A percentile compares a stretch with the other conserved stretches of the same genome.
Evolutionary conservation across 768 basidiomycete species (phyloP).

Genomic region (Podaxis sp.): DNA sequence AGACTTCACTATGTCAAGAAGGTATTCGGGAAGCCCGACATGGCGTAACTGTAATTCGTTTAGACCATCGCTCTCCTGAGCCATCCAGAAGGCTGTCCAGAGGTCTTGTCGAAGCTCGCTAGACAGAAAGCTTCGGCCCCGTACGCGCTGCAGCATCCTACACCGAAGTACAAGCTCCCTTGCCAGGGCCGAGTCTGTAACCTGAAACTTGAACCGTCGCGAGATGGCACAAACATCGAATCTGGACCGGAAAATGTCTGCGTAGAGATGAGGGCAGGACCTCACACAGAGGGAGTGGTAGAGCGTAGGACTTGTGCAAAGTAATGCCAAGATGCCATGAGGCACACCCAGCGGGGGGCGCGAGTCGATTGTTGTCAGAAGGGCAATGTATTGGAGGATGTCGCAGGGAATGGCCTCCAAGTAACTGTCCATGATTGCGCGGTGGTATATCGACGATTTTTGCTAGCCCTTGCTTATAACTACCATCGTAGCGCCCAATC

Average conservation of each 20-base stretch:
- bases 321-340: slow-evolving; percentile 38
- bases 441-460: background rate
- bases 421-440: slow-evolving; percentile 37
- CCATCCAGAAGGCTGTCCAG: slow-evolving; percentile 58
- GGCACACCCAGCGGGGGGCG: slow-evolving; percentile 33
- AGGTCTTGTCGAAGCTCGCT: slow-evolving; percentile 40
- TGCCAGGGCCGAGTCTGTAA: slow-evolving; percentile 43
- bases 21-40: slow-evolving; percentile 38
- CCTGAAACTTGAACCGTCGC: slow-evolving; percentile 21
- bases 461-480: slow-evolving; percentile 3
- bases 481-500: slow-evolving; percentile 5
- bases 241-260: slow-evolving; percentile 46
- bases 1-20: slow-evolving; percentile 27
- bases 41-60: slow-evolving; percentile 45
- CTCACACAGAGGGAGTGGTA: slow-evolving; percentile 40
- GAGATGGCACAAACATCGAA: slow-evolving; percentile 40
- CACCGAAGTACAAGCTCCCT: slow-evolving; percentile 47
- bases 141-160: slow-evolving; percentile 46
- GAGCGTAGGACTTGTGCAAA: slow-evolving; percentile 44
- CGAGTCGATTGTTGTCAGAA: slow-evolving; percentile 39
- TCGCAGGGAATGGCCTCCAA: slow-evolving; percentile 54
- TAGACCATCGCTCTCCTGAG: slow-evolving; percentile 51
- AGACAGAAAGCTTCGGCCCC: slow-evolving; percentile 30
- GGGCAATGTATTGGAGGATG: slow-evolving; percentile 55
- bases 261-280: slow-evolving; percentile 53